phyloP scores from a whole-genome alignment of 345 rosid genomes.

The Erodium maritimum region DNA sequence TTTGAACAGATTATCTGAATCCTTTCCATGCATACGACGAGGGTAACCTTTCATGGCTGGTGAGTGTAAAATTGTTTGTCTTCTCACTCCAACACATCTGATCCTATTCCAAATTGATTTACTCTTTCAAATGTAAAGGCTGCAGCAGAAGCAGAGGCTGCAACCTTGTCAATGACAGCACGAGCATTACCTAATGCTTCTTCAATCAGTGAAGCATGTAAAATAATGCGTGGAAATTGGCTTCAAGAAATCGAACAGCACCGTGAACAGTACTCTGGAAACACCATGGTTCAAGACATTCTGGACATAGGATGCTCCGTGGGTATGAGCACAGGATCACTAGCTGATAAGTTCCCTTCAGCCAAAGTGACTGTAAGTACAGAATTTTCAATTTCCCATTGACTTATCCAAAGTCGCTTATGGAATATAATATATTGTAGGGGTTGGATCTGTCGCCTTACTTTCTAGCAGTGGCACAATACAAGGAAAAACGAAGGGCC shows the following conservation, averaged over 20 bases:
- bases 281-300: constrained; percentile 24
- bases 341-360: constrained; percentile 39
- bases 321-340: constrained; percentile 42
- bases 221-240: constrained; percentile 47
- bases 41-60: constrained; percentile 64
- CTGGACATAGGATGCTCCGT: constrained; percentile 61
- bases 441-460: constrained; percentile 59
- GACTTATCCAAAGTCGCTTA: background rate
- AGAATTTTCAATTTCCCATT: background rate
- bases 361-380: constrained; percentile 46
- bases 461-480: constrained; percentile 54
- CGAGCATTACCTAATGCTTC: constrained; percentile 43
- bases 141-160: constrained; percentile 67
- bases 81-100: background rate
- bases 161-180: constrained; percentile 37
- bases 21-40: constrained; percentile 70
- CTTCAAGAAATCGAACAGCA: constrained; percentile 34
- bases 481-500: constrained; percentile 30
- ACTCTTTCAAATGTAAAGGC: constrained; percentile 25
- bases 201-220: constrained; percentile 35
- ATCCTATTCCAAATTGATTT: background rate
- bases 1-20: constrained; percentile 38
- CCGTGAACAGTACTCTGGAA: constrained; percentile 28
- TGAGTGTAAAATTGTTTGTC: constrained; percentile 21
- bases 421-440: constrained; percentile 17